phyloP scores from a whole-genome alignment of 768 basidiomycete genomes.

The Lyophyllum decastes region DNA sequence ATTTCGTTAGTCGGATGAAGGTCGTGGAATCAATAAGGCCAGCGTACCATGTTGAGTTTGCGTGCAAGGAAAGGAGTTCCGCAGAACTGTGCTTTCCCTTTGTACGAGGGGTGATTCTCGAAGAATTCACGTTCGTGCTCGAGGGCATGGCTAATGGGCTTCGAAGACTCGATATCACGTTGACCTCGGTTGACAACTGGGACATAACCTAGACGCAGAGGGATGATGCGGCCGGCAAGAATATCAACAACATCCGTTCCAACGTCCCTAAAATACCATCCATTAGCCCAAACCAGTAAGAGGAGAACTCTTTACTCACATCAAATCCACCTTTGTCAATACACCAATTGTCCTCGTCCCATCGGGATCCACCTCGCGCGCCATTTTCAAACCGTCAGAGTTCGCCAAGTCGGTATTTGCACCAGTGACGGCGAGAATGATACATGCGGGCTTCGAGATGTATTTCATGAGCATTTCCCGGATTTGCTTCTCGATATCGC shows the following conservation, averaged over 20 bases:
- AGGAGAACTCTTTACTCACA: constrained; percentile 55
- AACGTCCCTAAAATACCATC: constrained; percentile 69
- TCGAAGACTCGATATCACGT: constrained; percentile 90
- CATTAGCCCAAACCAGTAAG: constrained; percentile 5
- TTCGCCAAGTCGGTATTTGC: constrained; percentile 98
- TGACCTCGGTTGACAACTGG: constrained; percentile 99
- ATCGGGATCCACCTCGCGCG: constrained; percentile 95
- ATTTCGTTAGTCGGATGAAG: background rate
- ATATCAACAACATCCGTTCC: constrained; percentile 99
- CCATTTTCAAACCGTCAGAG: constrained; percentile 95
- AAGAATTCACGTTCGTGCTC: constrained; percentile 93
- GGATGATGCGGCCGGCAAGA: constrained; percentile 95
- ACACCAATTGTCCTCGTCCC: constrained; percentile 98
- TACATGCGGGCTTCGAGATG: constrained; percentile 93
- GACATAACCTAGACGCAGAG: constrained; percentile 94
- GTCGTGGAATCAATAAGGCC: background rate
- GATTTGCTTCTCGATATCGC: constrained; percentile 97
- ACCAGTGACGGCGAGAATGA: constrained; percentile 93
- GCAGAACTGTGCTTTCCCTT: constrained; percentile 92
- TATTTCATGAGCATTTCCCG: constrained; percentile 95
- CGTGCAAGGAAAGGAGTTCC: constrained; percentile 96
- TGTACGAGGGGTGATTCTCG: constrained; percentile 91
- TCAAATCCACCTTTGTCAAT: constrained; percentile 96
- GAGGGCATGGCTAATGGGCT: constrained; percentile 82
- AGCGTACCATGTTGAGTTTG: constrained; percentile 87